phyloP scores from a whole-genome alignment of 345 rosid species.

The Arabidopsis thaliana region DNA sequence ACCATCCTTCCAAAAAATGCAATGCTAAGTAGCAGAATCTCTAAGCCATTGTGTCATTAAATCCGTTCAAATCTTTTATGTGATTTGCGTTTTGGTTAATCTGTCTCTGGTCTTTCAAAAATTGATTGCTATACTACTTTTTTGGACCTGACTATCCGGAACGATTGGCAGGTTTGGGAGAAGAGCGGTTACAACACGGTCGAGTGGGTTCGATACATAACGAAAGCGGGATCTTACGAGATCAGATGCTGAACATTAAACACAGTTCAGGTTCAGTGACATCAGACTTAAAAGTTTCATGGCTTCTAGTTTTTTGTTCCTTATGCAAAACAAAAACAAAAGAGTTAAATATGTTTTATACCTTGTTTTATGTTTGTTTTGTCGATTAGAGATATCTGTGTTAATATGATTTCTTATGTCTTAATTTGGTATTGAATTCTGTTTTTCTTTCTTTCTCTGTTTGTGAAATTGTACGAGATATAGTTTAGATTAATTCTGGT shows the following conservation, averaged over 20 bases:
- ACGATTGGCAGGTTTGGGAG: constrained; percentile 86
- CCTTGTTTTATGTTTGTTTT: constrained; percentile 34
- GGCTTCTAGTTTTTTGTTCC: constrained; percentile 36
- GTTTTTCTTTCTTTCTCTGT: not conserved
- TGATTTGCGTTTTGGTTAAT: not conserved
- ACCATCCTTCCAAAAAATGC: not conserved
- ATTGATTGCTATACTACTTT: not conserved
- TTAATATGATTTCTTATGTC: constrained; percentile 40
- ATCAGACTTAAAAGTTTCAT: constrained; percentile 18
- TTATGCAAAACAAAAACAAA: not conserved
- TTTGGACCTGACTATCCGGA: constrained; percentile 1
- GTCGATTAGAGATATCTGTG: constrained; percentile 32
- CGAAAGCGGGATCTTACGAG: constrained; percentile 98
- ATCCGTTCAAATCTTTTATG: not conserved
- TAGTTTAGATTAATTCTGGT: constrained; percentile 33
- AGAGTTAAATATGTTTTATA: constrained; percentile 21
- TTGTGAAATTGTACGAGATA: constrained; percentile 17
- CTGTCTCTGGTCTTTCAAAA: not conserved
- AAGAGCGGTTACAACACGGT: constrained; percentile 99
- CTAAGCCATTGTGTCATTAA: constrained; percentile 10
- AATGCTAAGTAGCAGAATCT: not conserved
- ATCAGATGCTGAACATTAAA: constrained; percentile 70
- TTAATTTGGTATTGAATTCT: constrained; percentile 26
- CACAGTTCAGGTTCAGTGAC: constrained; percentile 29
- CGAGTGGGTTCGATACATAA: constrained; percentile 97